Evolutionary conservation across 2,329 filamentous ascomycete species (phyloP).

Genomic region (Taxawa tesnikishii): DNA sequence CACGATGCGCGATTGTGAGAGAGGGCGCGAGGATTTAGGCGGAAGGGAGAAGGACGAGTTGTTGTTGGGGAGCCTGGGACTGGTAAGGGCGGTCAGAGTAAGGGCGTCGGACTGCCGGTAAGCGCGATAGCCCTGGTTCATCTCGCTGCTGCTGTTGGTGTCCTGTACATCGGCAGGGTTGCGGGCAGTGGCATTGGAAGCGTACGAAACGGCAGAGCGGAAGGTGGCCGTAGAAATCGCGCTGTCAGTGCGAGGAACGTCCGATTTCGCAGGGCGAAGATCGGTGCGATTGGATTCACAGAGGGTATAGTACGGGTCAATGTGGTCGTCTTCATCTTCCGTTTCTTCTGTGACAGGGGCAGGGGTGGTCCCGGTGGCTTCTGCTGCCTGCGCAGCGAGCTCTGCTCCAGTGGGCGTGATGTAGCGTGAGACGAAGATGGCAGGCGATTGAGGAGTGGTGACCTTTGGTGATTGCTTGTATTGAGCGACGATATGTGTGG

Average conservation of each 20-base stretch:
- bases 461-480: background rate
- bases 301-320: no score
- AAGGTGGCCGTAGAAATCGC: conserved; percentile 14
- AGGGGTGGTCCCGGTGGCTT: no score
- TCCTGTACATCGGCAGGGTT: conserved; percentile 2
- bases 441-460: conserved; percentile 10
- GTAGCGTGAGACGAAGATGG: conserved; percentile 21
- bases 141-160: background rate
- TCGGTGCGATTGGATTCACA: conserved; percentile 5
- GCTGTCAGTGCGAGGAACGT: conserved; percentile 14
- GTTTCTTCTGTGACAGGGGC: conserved; percentile 3
- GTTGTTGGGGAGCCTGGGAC: conserved; percentile 1
- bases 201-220: conserved; percentile 9
- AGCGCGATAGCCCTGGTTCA: conserved; percentile 7
- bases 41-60: no score
- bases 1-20: no score
- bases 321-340: conserved; percentile 5
- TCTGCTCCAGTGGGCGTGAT: conserved; percentile 14
- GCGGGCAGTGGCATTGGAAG: conserved; percentile 4
- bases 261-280: conserved; percentile 5
- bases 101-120: conserved; percentile 4
- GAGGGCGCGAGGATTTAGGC: no score
- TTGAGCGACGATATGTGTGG: background rate
- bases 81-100: conserved; percentile 1
- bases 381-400: conserved; percentile 6